phyloP scores from a whole-genome alignment of 202 grass and related monocot genomes.

The Dendrocalamus latiflorus region DNA sequence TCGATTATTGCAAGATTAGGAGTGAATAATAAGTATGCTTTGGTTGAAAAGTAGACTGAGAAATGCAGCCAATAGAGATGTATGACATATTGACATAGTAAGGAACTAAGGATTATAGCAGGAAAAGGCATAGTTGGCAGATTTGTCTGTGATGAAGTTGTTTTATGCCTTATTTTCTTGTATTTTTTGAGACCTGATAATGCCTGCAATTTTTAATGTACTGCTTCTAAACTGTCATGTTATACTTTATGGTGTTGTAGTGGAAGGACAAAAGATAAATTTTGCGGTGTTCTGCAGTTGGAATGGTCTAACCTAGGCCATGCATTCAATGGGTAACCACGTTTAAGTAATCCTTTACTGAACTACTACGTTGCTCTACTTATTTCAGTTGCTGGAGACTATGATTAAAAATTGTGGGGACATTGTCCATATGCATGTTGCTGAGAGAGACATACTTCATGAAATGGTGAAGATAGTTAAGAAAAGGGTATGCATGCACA shows the following conservation, averaged over 20 bases:
- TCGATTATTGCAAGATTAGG: not conserved
- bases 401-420: conserved; percentile 97
- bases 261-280: not conserved
- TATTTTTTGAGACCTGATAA: not conserved
- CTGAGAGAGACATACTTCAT: conserved; percentile 88
- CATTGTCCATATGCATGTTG: conserved; percentile 92
- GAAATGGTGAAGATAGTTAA: conserved; percentile 98
- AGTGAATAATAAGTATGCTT: not conserved
- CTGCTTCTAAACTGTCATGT: not conserved
- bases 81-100: not conserved
- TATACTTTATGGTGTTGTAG: not conserved
- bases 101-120: not conserved
- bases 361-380: conserved; percentile 12
- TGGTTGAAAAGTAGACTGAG: conserved; percentile 3
- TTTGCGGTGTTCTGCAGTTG: conserved; percentile 1
- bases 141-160: not conserved
- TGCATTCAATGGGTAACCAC: conserved; percentile 2
- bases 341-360: conserved; percentile 6
- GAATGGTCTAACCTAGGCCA: not conserved
- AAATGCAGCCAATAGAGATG: not conserved
- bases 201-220: not conserved
- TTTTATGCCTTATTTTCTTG: not conserved
- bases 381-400: conserved; percentile 82
- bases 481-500: conserved; percentile 71
- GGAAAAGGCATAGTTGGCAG: not conserved